Conservation (phyloP, 176 grass and related monocot genomes). For the Rhynchospora breviuscula region DNA sequence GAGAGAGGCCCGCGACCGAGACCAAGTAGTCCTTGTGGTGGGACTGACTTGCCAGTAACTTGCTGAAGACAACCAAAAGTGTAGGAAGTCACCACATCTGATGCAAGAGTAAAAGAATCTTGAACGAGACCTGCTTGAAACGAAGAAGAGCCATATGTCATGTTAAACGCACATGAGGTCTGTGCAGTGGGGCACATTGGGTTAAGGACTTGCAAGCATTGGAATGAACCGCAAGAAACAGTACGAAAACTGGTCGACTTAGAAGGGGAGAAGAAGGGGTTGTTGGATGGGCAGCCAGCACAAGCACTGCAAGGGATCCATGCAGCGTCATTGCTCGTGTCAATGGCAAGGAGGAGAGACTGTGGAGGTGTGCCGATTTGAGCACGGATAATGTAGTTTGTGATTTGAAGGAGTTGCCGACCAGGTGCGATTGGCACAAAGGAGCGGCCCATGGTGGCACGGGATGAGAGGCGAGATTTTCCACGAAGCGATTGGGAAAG, state of each 20-base stretch:
- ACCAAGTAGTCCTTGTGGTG: constrained; percentile 75
- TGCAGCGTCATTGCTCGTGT: constrained; percentile 76
- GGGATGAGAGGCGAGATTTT: constrained; percentile 32
- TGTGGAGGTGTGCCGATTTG: constrained; percentile 64
- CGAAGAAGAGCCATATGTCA: constrained; percentile 56
- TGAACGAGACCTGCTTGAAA: constrained; percentile 49
- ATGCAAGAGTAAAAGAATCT: constrained; percentile 63
- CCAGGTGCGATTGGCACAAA: constrained; percentile 72
- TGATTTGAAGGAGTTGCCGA: constrained; percentile 67
- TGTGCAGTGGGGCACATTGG: constrained; percentile 27
- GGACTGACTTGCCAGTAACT: constrained; percentile 62
- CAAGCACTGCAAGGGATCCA: constrained; percentile 80
- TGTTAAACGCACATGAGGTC: constrained; percentile 58
- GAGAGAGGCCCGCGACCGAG: constrained; percentile 74
- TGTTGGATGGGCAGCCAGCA: constrained; percentile 35
- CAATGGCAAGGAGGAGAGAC: constrained; percentile 63
- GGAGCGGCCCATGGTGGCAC: constrained; percentile 22
- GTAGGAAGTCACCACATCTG: constrained; percentile 50
- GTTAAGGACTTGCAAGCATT: constrained; percentile 48
- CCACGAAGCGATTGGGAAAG: background rate
- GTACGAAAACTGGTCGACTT: constrained; percentile 38
- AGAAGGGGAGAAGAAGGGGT: constrained; percentile 36
- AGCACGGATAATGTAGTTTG: constrained; percentile 78
- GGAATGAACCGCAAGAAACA: constrained; percentile 45
- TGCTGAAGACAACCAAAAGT: constrained; percentile 68